Evolutionary conservation across 352 stramenopile genomes (phyloP).

Genomic region (Phytopythium boreale): DNA sequence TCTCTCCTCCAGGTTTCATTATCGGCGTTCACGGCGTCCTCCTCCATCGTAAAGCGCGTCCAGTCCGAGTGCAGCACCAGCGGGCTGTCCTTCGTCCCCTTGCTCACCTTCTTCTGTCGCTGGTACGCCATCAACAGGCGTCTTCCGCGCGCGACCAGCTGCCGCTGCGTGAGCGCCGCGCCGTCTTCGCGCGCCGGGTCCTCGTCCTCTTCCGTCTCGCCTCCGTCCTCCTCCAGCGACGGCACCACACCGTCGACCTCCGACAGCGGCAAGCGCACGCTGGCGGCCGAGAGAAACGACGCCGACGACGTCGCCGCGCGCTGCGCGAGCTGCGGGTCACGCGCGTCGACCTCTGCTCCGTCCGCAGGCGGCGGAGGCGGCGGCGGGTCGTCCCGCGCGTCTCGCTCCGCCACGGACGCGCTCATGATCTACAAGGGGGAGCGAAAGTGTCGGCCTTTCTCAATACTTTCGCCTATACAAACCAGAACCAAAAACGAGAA

Average conservation of each 20-base stretch:
- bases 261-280: background rate
- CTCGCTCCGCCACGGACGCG: background rate
- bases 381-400: background rate
- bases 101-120: conserved; percentile 34
- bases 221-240: background rate
- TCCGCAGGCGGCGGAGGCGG: background rate
- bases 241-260: background rate
- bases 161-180: conserved; percentile 19
- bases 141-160: conserved; percentile 46
- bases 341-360: background rate
- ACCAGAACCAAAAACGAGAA: background rate
- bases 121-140: conserved; percentile 45
- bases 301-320: background rate
- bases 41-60: background rate
- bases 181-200: background rate
- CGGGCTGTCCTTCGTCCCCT: background rate
- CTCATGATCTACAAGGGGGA: background rate
- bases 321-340: background rate
- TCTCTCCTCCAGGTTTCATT: background rate
- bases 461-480: background rate
- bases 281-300: background rate
- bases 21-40: background rate
- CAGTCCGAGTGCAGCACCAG: background rate
- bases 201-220: background rate
- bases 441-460: background rate